Conservation (phyloP, 257 asterid genomes). For the Fraxinus pennsylvanica region DNA sequence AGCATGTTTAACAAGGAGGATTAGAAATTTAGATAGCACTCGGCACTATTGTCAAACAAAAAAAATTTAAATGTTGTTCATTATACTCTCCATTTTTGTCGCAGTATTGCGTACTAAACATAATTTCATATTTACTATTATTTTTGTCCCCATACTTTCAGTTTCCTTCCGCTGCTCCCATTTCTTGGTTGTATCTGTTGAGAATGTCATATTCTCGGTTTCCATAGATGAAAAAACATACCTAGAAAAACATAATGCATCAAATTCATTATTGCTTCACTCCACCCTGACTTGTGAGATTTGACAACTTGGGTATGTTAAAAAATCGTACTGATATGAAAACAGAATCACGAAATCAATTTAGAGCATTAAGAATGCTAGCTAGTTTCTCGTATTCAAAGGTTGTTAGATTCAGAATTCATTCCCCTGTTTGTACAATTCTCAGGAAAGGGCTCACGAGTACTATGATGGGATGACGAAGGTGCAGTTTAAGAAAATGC, state of each 20-base stretch:
- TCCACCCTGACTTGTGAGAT: not conserved
- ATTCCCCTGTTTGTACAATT: constrained; percentile 5
- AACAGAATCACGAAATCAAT: not conserved
- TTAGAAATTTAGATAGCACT: too few species aligned
- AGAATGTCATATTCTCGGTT: too few species aligned
- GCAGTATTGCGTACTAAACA: not conserved
- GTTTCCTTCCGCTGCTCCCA: not conserved
- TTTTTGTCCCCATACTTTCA: not conserved
- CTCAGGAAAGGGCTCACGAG: constrained; percentile 86
- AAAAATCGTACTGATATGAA: not conserved
- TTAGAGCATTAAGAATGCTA: not conserved
- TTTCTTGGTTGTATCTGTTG: too few species aligned
- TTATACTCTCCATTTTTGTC: too few species aligned
- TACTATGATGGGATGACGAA: constrained; percentile 82
- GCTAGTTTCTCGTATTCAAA: not conserved
- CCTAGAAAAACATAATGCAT: not conserved
- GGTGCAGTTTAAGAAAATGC: constrained; percentile 92
- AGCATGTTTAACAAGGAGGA: too few species aligned
- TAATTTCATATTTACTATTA: not conserved
- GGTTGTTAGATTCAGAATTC: constrained; percentile 9
- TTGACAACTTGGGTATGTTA: not conserved
- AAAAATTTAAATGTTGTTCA: too few species aligned
- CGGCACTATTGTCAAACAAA: too few species aligned
- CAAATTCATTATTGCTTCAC: not conserved
- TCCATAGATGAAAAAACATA: too few species aligned